Evolutionary conservation across 2,329 filamentous ascomycete species (phyloP), one percentile per base, ranked within the genome.

Genomic region (Septoria linicola): DNA sequence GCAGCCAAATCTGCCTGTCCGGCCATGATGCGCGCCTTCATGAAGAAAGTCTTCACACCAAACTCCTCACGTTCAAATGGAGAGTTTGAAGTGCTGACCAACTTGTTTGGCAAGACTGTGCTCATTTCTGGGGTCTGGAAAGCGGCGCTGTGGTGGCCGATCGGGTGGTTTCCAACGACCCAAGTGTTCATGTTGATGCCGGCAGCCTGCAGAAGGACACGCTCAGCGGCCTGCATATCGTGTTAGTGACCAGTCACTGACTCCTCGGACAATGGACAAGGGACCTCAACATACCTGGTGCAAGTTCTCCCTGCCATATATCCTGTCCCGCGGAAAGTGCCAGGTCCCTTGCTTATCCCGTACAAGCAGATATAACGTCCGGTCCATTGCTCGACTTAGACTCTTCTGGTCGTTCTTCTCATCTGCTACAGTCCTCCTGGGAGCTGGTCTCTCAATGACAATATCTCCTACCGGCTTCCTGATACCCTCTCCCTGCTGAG

Each of bases 181-280:
- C 93, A 99, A 49, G 90, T 96, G 76, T 97, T 97, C 91, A 99
- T 97, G 78, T 99, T 95, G 55, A 88, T 74, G 52, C 93, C 93
- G 8, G 86, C 90, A 3, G 89, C 78, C 63, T 88, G 79, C 45
- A 85, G 77, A 19, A 97, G 78, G 48, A 90, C 83, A 54, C 90
- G 82, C 67, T 89, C 82, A 31, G 92, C 90, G 37, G 88, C 85
- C 93, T 99, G 48, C 34, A 31, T 49, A 66, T 51, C 66, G 60
- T 36, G 14, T 27, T 17, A 39, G 36, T 47, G 14, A n/a, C 3
- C 21, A 14, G 13, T 13, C 10, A 23, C 17, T 21, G 27, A 35
- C 45, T 6, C 4, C 8, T 23, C 16, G 10, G 27, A 8, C 6
- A 5, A 19, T 42, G 4, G 21, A 17, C 20, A 10, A 16, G 16